Percentiles rank a stretch among this genome's conserved stretches.
Conservation (phyloP, 73 alveolate species). For the Halteria grandinella region DNA sequence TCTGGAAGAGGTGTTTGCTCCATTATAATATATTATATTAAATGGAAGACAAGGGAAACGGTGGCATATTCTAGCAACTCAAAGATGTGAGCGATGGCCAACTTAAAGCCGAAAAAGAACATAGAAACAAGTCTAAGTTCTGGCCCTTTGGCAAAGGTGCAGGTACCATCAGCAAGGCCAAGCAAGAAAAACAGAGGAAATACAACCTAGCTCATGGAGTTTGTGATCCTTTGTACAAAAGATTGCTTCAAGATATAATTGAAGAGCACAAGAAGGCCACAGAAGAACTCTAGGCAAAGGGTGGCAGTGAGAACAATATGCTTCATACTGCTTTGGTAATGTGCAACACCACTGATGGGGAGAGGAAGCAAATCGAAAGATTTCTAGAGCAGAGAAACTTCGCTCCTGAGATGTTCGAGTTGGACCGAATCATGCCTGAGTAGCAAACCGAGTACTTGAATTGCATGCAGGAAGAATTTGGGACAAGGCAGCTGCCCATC, state of each 20-base stretch:
- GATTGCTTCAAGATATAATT: conserved; percentile 10
- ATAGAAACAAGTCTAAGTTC: too few relatives aligned
- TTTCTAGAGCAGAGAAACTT: not conserved
- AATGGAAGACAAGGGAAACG: too few relatives aligned
- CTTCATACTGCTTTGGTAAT: conserved; percentile 2
- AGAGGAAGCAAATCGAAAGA: not conserved
- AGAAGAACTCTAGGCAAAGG: conserved; percentile 4
- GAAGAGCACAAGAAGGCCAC: not conserved
- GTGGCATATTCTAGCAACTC: too few relatives aligned
- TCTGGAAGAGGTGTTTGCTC: too few relatives aligned
- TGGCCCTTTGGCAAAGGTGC: too few relatives aligned
- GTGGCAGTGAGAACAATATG: not conserved
- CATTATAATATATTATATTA: too few relatives aligned
- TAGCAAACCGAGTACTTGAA: conserved; percentile 8
- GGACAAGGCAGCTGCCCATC: too few relatives aligned
- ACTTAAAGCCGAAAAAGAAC: too few relatives aligned
- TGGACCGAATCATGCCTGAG: not conserved
- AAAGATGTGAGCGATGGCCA: too few relatives aligned
- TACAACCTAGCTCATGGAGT: not conserved
- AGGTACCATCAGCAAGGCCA: too few relatives aligned
- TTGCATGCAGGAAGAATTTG: conserved; percentile 15
- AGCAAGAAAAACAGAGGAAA: not conserved
- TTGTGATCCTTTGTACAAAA: conserved; percentile 18
- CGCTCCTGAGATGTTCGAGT: conserved; percentile 8
- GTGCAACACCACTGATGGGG: not conserved